Conservation (phyloP, 345 rosid genomes). For the Syzygium jambos region DNA sequence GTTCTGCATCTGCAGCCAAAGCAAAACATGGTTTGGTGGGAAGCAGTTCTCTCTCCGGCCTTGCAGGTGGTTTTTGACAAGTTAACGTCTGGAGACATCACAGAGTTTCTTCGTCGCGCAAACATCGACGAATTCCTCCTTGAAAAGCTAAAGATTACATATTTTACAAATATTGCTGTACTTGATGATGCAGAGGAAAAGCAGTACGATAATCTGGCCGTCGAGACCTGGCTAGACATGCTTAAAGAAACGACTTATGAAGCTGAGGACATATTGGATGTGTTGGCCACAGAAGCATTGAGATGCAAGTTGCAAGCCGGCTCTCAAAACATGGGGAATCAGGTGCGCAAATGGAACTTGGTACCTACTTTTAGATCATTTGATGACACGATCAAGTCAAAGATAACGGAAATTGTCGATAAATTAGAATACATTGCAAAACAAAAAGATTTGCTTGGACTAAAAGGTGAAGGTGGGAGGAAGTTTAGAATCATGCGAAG, state of each 20-base stretch:
- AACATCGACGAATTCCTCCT: background rate
- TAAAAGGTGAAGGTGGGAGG: background rate
- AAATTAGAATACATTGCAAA: slow-evolving; percentile 1
- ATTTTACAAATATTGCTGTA: background rate
- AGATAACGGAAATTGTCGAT: slow-evolving; percentile 4
- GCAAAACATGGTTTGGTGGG: background rate
- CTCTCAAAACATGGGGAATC: background rate
- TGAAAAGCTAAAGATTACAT: slow-evolving; percentile 3
- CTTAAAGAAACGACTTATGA: slow-evolving; percentile 11
- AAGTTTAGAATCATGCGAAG: background rate
- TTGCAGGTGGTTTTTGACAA: slow-evolving; percentile 7
- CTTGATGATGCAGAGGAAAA: slow-evolving; percentile 22
- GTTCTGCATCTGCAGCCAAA: background rate
- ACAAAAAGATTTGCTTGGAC: background rate
- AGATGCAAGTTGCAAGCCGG: background rate
- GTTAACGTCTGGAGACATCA: slow-evolving; percentile 2
- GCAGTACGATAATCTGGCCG: slow-evolving; percentile 1
- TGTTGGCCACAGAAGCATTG: slow-evolving; percentile 12
- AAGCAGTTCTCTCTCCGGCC: slow-evolving; percentile 1
- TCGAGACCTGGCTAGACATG: slow-evolving; percentile 8
- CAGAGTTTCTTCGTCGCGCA: background rate
- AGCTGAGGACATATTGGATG: slow-evolving; percentile 20
- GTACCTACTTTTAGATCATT: background rate
- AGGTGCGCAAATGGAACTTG: background rate
- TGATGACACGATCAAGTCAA: background rate